Conservation (phyloP, 768 basidiomycete species). For the Tephrocybe rancida region DNA sequence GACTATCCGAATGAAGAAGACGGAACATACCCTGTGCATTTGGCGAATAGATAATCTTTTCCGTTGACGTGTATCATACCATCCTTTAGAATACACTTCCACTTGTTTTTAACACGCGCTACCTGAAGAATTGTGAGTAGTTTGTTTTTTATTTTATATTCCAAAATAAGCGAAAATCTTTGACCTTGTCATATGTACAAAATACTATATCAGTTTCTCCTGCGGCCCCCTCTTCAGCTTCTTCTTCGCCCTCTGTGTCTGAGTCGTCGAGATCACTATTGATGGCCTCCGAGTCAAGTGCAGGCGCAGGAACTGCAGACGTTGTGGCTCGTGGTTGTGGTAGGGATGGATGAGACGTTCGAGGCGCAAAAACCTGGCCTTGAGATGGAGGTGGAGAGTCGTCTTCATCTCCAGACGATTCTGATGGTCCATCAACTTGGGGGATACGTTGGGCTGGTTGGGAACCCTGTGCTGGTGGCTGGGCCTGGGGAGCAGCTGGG, state of each 20-base stretch:
- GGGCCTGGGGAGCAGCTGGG: conserved; percentile 15
- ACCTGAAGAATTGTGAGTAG: conserved; percentile 58
- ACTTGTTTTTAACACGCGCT: conserved; percentile 99
- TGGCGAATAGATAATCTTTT: conserved; percentile 95
- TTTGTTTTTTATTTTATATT: too few relatives aligned
- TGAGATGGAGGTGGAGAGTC: conserved; percentile 66
- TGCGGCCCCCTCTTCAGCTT: conserved; percentile 73
- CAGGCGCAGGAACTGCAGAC: conserved; percentile 32
- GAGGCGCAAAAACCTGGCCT: conserved; percentile 65
- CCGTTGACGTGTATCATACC: conserved; percentile 98
- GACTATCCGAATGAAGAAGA: not conserved
- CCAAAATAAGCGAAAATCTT: conserved; percentile 18
- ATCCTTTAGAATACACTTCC: conserved; percentile 98
- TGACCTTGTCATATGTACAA: conserved; percentile 97
- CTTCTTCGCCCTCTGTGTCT: conserved; percentile 85
- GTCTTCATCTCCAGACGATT: conserved; percentile 62
- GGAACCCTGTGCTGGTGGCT: conserved; percentile 4
- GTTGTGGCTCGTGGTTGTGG: conserved; percentile 57
- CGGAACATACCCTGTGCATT: conserved; percentile 86
- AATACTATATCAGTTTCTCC: conserved; percentile 92
- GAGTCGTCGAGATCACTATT: conserved; percentile 97
- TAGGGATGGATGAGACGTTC: conserved; percentile 72
- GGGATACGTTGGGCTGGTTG: conserved; percentile 51
- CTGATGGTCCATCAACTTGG: conserved; percentile 82
- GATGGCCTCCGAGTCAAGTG: conserved; percentile 79